Evolutionary conservation across 2,329 filamentous ascomycete species (phyloP), one percentile per base, ranked within the genome.

Genomic region (Xylaria sp.): DNA sequence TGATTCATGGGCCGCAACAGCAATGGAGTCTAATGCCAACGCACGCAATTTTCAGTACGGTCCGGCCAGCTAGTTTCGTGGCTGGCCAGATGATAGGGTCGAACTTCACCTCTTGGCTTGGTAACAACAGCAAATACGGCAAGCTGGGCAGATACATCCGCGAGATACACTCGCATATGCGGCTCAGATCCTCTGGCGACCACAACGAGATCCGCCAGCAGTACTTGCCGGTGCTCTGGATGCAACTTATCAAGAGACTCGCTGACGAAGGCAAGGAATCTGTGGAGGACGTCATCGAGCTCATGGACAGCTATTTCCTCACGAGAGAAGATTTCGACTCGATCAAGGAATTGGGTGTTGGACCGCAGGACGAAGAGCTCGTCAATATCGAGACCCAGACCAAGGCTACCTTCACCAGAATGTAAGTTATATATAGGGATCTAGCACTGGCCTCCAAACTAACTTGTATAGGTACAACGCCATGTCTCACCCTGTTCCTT

Each of bases 21-120:
- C 94, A 99, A 59, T 99, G 94, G 94, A 94, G 90, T 68, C 76
- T 99, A 57, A 99, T 99, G 94, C 94, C 94, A 13, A 89, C 91
- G 1, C 94, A 99, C 72, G 94, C 92, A 21, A 82, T 97, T 38
- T 97, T 97, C 76, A 96, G 92, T 69, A 95, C 96, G 50, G 93
- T 99, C 20, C 82, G 90, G 21, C 94, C 94, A 4, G 88, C 94
- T 7, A 96, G 91, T 71, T 96, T 89, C 68, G 80, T 94, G 9
- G 84, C 91, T 46, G 94, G 94, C 39, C 88, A 88, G 64, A 83
- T 95, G 63, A 80, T 84, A 59, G 83, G 83, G 2, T 89, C 91
- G 34, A 80, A 80, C 39, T 99, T 99, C 70, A 94, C 94, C 0
- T 82, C 84, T 6, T 99, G 94, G 94, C 84, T 99, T 44, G 94